A percentile compares a stretch with the other conserved stretches of the same genome.
Evolutionary conservation across 768 basidiomycete genomes (phyloP).

Genomic region (Psilocybe cubensis): DNA sequence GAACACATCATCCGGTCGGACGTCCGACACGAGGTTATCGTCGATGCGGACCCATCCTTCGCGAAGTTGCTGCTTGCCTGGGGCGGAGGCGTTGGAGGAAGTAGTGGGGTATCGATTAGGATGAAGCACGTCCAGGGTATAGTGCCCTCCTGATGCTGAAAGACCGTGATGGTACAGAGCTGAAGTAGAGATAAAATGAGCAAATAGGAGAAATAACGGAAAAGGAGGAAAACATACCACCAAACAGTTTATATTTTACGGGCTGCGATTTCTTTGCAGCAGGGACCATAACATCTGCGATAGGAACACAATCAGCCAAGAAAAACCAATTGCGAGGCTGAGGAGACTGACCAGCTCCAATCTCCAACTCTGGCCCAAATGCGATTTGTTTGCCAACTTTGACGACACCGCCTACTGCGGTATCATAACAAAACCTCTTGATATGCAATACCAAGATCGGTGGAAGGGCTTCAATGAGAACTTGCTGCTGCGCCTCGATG

Average conservation of each 20-base stretch:
- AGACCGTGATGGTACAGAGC: conserved; percentile 93
- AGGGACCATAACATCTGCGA: conserved; percentile 63
- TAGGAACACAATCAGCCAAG: neutral
- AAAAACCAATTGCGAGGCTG: neutral
- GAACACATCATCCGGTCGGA: conserved; percentile 77
- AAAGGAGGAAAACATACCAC: conserved; percentile 51
- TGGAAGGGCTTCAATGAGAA: conserved; percentile 81
- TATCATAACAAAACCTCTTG: conserved; percentile 91
- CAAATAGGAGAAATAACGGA: neutral
- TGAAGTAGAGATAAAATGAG: conserved; percentile 24
- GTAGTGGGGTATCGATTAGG: conserved; percentile 58
- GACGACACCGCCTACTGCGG: conserved; percentile 71
- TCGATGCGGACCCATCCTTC: conserved; percentile 94
- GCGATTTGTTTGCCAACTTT: conserved; percentile 85
- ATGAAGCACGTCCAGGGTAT: conserved; percentile 89
- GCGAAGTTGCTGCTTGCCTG: conserved; percentile 41
- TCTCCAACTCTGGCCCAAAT: conserved; percentile 78
- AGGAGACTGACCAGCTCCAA: conserved; percentile 61
- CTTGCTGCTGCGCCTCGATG: conserved; percentile 67
- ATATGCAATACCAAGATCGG: conserved; percentile 86
- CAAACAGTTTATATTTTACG: conserved; percentile 80
- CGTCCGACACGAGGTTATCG: conserved; percentile 84
- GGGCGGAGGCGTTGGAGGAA: neutral
- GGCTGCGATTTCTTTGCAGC: conserved; percentile 45
- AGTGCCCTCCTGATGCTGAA: conserved; percentile 92